Conservation (phyloP, 306 rosid species). For the Potentilla sterilis region DNA sequence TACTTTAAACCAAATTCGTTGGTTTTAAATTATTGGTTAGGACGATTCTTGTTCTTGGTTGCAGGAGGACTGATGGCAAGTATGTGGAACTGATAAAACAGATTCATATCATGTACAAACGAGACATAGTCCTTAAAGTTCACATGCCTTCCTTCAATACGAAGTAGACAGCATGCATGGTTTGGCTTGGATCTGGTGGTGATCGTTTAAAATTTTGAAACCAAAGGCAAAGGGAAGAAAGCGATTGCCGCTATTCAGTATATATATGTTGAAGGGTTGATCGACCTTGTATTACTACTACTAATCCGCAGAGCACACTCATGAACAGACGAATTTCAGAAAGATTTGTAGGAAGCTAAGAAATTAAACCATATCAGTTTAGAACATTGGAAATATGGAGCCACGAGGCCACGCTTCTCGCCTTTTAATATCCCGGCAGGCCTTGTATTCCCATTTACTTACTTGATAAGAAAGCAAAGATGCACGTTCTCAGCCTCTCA, state of each 20-base stretch:
- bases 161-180: neutral
- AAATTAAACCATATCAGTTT: no score
- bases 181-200: neutral
- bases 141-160: neutral
- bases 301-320: no score
- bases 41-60: neutral
- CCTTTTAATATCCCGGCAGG: no score
- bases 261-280: neutral
- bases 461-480: no score
- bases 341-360: neutral
- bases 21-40: neutral
- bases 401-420: no score
- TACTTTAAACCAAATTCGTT: neutral
- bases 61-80: neutral
- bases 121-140: neutral
- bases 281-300: no score
- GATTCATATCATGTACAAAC: no score
- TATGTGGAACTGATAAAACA: neutral
- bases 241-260: no score
- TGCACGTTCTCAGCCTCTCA: no score
- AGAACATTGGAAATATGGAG: no score
- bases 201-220: no score
- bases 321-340: neutral
- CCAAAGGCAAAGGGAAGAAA: neutral
- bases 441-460: no score